Base-by-base conservation (phyloP, 768 basidiomycete species). In the Tulasnella sp. region DNA sequence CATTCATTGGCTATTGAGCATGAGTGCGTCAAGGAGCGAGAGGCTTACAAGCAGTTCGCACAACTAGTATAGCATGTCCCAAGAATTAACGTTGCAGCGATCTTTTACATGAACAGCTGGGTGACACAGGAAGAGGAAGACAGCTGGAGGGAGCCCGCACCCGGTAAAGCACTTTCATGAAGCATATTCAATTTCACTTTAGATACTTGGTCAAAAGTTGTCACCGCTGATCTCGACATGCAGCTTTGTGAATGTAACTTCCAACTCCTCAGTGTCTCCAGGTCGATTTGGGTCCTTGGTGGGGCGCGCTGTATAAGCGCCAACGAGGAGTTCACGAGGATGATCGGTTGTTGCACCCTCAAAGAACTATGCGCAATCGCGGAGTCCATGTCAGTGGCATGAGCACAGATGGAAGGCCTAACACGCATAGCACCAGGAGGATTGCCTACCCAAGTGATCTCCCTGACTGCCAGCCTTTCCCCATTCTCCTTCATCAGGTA, bases 391-490 rank as follows among this genome's bases (percentile, higher is more conserved):
- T 29, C n/a, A n/a, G 7, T n/a, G n/a, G n/a, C 21, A 7, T n/a
- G 7, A 5, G n/a, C 5, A n/a, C 47, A 5, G 11, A 23, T 23
- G 47, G 5, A 7, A 7, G 11, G 7, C 47, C 47, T n/a, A 5
- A 5, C 47, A 29, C 21, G 19, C 47, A n/a, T n/a, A 5, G 41
- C 34, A 45, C 21, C 15, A 29, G 23, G 23, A 45, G 17, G 43
- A 8, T 47, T 64, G 44, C 68, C 66, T 42, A 63, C 65, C 69
- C 69, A 70, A 1, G 69, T 69, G 21, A 70, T 61, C 60, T 70
- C 69, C 27, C 69, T 52, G 3, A 68, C 52, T 38, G 65, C 63
- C 26, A 34, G 38, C 61, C 60, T 60, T 15, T 55, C 63, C 3
- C 64, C 60, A 8, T 56, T 55, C 17, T 50, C 49, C 11, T 58